Base-by-base conservation (phyloP, 140 eudicot species). In the Stevia rebaudiana region DNA sequence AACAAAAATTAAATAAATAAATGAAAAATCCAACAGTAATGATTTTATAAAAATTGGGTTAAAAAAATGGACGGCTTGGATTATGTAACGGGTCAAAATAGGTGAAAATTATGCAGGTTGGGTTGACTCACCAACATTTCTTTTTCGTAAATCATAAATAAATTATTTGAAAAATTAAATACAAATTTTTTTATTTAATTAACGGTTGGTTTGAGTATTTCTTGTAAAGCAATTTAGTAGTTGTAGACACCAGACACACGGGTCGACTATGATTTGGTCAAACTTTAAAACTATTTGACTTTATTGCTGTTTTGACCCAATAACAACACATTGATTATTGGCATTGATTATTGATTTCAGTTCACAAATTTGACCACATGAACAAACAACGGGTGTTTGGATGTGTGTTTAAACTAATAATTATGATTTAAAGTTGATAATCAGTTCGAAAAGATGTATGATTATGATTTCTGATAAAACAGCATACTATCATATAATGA, bases 1-100 rank as follows among this genome's bases (percentile, higher is more conserved):
- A 82, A 71, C 11, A 69, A 40, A 65, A 22, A 5, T 55, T 16
- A n/a, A 24, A 47, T 51, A 47, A 5, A 16, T 0, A 54, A 30
- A 52, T 43, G 4, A 12, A 61, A 33, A 39, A 25, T 57, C 41
- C 31, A 16, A 71, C 19, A 71, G 23, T 16, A 33, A n/a, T 15
- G 21, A 36, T 5, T 55, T 19, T 65, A 65, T 13, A 44, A 22
- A 42, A 30, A 12, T 56, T 19, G 52, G 8, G n/a, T n/a, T 15
- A 22, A 4, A 21, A 44, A 44, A 44, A 12, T 55, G 36, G 23
- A 17, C 2, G 9, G 6, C 8, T 22, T 23, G 0, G 37, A 24
- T 6, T 55, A 55, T 4, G 62, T 8, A 53, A 13, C 10, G 22
- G 24, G 42, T 56, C 43, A n/a, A 56, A 56, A 53, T 11, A 12